Conservation (phyloP, 2,329 filamentous ascomycete species). For the Diplodia mutila region DNA sequence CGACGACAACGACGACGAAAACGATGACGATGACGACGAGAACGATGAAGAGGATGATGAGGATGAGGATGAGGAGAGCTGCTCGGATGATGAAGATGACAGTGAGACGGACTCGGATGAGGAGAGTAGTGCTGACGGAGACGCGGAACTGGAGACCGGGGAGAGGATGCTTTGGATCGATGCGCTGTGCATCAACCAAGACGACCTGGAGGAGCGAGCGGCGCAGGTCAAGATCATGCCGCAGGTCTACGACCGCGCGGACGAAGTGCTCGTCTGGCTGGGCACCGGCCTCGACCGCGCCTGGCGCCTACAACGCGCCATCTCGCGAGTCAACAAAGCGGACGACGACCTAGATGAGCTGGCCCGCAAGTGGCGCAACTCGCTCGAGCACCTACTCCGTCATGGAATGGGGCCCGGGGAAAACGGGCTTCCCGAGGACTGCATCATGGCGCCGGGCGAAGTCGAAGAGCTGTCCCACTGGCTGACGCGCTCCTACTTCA, state of each 20-base stretch:
- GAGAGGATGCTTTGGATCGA: slow-evolving; percentile 28
- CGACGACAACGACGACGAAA: background rate
- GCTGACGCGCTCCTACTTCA: slow-evolving; percentile 15
- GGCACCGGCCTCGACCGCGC: slow-evolving; percentile 12
- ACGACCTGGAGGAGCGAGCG: slow-evolving; percentile 22
- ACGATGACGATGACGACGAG: background rate
- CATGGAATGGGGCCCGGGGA: background rate
- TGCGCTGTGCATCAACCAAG: slow-evolving; percentile 30
- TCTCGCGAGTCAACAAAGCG: slow-evolving; percentile 3
- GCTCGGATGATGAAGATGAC: background rate
- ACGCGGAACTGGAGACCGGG: background rate
- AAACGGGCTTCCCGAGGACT: background rate
- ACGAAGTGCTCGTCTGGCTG: slow-evolving; percentile 27
- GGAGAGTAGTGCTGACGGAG: background rate
- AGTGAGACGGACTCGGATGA: background rate
- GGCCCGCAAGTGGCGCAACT: slow-evolving; percentile 8
- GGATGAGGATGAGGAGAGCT: background rate
- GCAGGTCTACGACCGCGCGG: slow-evolving; percentile 26
- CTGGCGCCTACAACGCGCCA: background rate
- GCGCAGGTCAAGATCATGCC: slow-evolving; percentile 29
- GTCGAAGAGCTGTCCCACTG: background rate
- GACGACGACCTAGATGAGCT: background rate
- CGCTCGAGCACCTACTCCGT: background rate
- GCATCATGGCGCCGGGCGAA: background rate
- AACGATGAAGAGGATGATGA: background rate